Evolutionary conservation across 2,329 filamentous ascomycete species (phyloP), one percentile per base, ranked within the genome.

Genomic region (Talaromyces sp.): DNA sequence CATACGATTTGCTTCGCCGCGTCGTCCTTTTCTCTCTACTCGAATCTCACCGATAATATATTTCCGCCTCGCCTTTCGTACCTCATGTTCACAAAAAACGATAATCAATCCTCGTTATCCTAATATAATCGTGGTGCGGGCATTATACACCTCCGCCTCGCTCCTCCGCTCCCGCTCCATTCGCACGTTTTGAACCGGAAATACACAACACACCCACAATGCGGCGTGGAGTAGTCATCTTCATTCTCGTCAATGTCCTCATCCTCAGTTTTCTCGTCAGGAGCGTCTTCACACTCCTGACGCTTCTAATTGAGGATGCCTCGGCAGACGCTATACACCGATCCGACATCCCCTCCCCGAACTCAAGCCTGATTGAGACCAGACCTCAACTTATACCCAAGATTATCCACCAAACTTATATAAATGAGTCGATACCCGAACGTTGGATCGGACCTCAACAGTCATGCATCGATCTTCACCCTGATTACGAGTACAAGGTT

Each of bases 401-500:
- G 78, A 91, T 92, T 73, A 90, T 92, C 65, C 89, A 92, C 79
- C 89, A 92, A 75, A 91, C 89, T 10, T 91, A 91, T 77, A 86
- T 86, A 72, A 91, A 91, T 74, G 85, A 88, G 64, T 86, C 83
- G 51, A 87, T 92, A 45, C 90, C 90, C 0, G 80, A 79, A 54
- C 84, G 88, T 62, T 92, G 90, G 90, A 78, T 82, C 65, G 83
- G 82, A 10, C 84, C 89, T 36, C 88, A 91, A 70, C 80, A 87
- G 76, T 88, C 83, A 70, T 92, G 90, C 78, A 79, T 88, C 63
- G 84, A 89, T 25, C 75, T 89, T 60, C 90, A 93, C 73, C 83
- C 86, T 1, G 88, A 88, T 70, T 93, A 89, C 75, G 88, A 92
- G 73, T 91, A 91, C 79, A 91, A 85, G 80, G 87, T 89, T 75